These are phyloP conservation scores for Termitomyces sp. DNA, from an alignment of 768 basidiomycete species.

Conservation along the genomic window DNA sequence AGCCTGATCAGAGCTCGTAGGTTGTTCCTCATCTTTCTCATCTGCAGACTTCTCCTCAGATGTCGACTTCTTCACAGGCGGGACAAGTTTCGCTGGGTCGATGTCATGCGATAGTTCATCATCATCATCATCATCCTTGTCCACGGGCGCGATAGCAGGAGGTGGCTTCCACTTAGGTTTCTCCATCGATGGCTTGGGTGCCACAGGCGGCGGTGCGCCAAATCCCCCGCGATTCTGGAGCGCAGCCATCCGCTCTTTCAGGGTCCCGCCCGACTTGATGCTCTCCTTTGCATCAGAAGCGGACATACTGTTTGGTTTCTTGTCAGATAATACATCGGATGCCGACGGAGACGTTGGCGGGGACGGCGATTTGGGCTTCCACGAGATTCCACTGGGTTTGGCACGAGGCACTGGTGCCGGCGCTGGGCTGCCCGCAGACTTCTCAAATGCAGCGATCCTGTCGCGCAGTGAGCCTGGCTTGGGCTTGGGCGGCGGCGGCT, in stretches of 20 bases:
- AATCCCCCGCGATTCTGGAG: constrained; percentile 83
- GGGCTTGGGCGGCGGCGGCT: constrained; percentile 53
- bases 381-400: constrained; percentile 66
- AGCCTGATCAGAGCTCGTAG: not conserved
- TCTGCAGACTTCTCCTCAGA: constrained; percentile 18
- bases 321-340: constrained; percentile 23
- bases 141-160: constrained; percentile 45
- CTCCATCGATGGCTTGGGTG: constrained; percentile 59
- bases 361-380: constrained; percentile 67
- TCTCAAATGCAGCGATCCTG: constrained; percentile 88
- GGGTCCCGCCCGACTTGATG: constrained; percentile 74
- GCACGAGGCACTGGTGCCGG: constrained; percentile 52
- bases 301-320: constrained; percentile 56
- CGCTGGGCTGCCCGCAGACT: constrained; percentile 40
- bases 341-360: constrained; percentile 42
- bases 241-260: constrained; percentile 96
- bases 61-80: constrained; percentile 23
- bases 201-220: constrained; percentile 53
- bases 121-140: constrained; percentile 49
- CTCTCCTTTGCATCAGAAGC: constrained; percentile 87
- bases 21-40: not conserved
- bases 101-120: constrained; percentile 27
- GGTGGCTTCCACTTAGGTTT: constrained; percentile 90
- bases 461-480: constrained; percentile 81
- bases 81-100: constrained; percentile 33